Evolutionary conservation across 2,329 filamentous ascomycete species (phyloP).

Genomic region (Penicillium sp.): DNA sequence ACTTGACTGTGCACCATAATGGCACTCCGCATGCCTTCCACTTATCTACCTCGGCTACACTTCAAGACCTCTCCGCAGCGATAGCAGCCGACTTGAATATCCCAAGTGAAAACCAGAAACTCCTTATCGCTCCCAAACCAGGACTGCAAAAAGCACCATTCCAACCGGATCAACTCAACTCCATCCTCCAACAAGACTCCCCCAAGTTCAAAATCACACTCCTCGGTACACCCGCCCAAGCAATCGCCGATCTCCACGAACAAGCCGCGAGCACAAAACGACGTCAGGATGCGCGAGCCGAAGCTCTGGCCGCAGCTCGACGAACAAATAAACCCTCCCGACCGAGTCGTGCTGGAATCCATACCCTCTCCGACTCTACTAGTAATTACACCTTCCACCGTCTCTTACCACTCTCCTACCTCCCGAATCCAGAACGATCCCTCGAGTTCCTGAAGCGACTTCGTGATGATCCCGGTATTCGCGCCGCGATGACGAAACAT

Average conservation of each 20-base stretch:
- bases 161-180: constrained; percentile 29
- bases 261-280: constrained; percentile 27
- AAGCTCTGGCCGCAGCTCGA: constrained; percentile 21
- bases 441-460: constrained; percentile 68
- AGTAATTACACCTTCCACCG: constrained; percentile 82
- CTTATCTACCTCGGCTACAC: constrained; percentile 48
- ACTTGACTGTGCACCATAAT: constrained; percentile 52
- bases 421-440: constrained; percentile 68
- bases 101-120: constrained; percentile 40
- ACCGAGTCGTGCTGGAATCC: constrained; percentile 20
- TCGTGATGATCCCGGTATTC: constrained; percentile 77
- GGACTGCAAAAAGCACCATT: constrained; percentile 45
- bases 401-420: constrained; percentile 67
- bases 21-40: constrained; percentile 46
- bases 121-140: constrained; percentile 45
- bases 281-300: constrained; percentile 28
- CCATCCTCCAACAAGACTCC: constrained; percentile 30
- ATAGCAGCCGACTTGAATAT: constrained; percentile 36
- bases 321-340: constrained; percentile 9
- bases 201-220: constrained; percentile 45
- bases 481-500: constrained; percentile 74
- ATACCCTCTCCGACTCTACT: constrained; percentile 26
- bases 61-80: constrained; percentile 39
- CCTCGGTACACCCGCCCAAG: constrained; percentile 40
- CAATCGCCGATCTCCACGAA: constrained; percentile 41